Evolutionary conservation across 2,329 filamentous ascomycete genomes (phyloP).

Genomic region (Cercospora sp.): DNA sequence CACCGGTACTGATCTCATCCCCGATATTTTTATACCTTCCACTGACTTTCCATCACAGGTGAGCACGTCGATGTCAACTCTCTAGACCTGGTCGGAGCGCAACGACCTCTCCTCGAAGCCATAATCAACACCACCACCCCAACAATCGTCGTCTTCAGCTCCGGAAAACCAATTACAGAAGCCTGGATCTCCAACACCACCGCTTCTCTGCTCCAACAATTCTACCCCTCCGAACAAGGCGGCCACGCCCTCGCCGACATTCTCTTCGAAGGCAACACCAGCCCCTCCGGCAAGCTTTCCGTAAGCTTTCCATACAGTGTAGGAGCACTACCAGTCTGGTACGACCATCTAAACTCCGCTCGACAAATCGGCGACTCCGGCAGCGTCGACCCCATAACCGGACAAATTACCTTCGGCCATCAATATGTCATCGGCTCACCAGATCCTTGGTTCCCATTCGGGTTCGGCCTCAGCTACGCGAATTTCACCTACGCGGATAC

Average conservation of each 20-base stretch:
- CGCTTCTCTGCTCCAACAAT: constrained; percentile 69
- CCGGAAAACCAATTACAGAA: constrained; percentile 72
- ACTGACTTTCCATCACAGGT: constrained; percentile 33
- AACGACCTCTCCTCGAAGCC: constrained; percentile 65
- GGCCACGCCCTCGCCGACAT: constrained; percentile 34
- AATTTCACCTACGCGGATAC: constrained; percentile 19
- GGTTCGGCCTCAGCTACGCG: constrained; percentile 48
- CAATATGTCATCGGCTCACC: constrained; percentile 45
- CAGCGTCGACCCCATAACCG: constrained; percentile 42
- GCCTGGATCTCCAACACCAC: constrained; percentile 69
- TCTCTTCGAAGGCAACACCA: constrained; percentile 33
- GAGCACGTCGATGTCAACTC: constrained; percentile 69
- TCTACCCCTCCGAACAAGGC: constrained; percentile 71
- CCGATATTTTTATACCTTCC: not conserved
- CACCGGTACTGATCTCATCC: constrained; percentile 47
- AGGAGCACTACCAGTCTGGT: constrained; percentile 54
- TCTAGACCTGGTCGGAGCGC: constrained; percentile 69
- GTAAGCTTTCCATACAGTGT: constrained; percentile 35
- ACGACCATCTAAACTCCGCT: constrained; percentile 60
- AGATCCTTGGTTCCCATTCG: constrained; percentile 45
- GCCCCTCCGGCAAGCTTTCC: constrained; percentile 34
- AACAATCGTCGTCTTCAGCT: constrained; percentile 67
- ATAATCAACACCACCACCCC: constrained; percentile 68
- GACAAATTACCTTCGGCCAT: constrained; percentile 47
- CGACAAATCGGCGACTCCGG: constrained; percentile 57